phyloP scores from a whole-genome alignment of 2,329 filamentous ascomycete species.

The Scleromitrula shiraiana region DNA sequence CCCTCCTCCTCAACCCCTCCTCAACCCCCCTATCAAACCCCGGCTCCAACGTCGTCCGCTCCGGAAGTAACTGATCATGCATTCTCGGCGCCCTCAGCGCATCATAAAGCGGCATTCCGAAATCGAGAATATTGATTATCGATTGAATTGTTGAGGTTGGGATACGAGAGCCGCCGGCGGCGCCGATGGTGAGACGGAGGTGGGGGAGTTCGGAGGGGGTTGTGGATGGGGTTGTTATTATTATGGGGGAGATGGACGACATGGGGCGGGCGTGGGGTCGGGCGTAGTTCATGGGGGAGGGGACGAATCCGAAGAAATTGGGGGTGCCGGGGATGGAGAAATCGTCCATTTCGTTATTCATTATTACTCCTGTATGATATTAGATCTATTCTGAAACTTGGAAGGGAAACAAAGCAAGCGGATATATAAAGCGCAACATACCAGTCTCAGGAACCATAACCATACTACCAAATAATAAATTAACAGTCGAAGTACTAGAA shows the following conservation, averaged over 20 bases:
- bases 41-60: conserved; percentile 59
- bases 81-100: conserved; percentile 61
- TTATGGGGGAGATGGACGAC: conserved; percentile 73
- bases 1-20: conserved; percentile 51
- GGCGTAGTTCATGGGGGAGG: conserved; percentile 74
- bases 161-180: conserved; percentile 76
- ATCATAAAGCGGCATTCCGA: conserved; percentile 46
- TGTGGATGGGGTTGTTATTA: conserved; percentile 48
- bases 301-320: conserved; percentile 81
- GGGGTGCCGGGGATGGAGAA: conserved; percentile 73
- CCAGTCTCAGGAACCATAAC: conserved; percentile 76
- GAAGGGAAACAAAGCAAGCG: neutral
- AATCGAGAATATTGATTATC: conserved; percentile 64
- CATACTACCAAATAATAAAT: conserved; percentile 74
- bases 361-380: conserved; percentile 19
- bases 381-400: neutral
- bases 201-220: conserved; percentile 55
- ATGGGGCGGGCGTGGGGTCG: conserved; percentile 73
- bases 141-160: conserved; percentile 72
- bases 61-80: conserved; percentile 77
- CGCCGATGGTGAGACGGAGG: conserved; percentile 63
- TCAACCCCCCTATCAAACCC: conserved; percentile 57
- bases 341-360: conserved; percentile 59
- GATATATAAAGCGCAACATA: conserved; percentile 32
- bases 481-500: conserved; percentile 79